phyloP scores from a whole-genome alignment of 2,329 filamentous ascomycete genomes.

The Xylariaceae sp. region DNA sequence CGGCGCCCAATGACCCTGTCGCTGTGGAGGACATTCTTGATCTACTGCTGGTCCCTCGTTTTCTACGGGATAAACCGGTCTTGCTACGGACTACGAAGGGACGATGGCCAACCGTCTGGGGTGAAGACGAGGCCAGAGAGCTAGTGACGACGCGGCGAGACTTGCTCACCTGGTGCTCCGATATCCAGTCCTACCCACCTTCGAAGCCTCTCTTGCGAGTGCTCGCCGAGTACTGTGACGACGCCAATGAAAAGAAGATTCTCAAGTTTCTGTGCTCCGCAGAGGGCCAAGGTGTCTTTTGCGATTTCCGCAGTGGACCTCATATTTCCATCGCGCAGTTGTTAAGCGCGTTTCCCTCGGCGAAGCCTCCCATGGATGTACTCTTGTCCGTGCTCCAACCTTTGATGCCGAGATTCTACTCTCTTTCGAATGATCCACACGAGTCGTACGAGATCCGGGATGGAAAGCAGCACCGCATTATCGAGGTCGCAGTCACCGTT shows the following conservation, averaged over 20 bases:
- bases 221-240: conserved; percentile 76
- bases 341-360: conserved; percentile 84
- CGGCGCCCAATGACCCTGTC: conserved; percentile 73
- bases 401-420: conserved; percentile 98
- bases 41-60: conserved; percentile 71
- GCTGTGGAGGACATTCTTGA: conserved; percentile 82
- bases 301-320: conserved; percentile 85
- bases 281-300: conserved; percentile 88
- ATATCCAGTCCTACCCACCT: conserved; percentile 87
- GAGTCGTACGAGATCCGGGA: conserved; percentile 64
- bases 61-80: conserved; percentile 77
- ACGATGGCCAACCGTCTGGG: conserved; percentile 97
- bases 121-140: conserved; percentile 77
- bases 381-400: conserved; percentile 76
- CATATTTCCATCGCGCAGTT: conserved; percentile 82
- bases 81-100: conserved; percentile 72
- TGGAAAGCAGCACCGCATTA: conserved; percentile 67
- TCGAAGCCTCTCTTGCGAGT: conserved; percentile 82
- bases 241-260: conserved; percentile 81
- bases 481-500: conserved; percentile 95
- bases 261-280: conserved; percentile 79
- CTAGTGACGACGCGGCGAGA: conserved; percentile 87
- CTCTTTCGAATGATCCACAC: conserved; percentile 91
- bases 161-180: conserved; percentile 91
- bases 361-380: conserved; percentile 78